phyloP scores from a whole-genome alignment of 768 basidiomycete genomes.

The Collybia sordida region DNA sequence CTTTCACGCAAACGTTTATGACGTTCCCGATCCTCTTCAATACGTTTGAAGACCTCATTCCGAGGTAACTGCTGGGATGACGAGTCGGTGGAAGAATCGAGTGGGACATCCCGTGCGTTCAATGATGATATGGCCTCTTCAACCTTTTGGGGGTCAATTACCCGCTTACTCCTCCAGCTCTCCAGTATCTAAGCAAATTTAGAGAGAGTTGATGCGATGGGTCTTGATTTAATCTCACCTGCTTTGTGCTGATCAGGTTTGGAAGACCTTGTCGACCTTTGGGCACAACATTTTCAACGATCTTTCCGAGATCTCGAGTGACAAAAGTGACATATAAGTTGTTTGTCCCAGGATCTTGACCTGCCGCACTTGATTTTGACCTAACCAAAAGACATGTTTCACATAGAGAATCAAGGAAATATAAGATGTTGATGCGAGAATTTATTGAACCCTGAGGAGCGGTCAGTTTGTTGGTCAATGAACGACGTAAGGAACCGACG shows the following conservation, averaged over 20 bases:
- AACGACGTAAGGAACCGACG: conserved; percentile 4
- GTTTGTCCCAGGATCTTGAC: conserved; percentile 30
- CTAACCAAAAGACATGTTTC: conserved; percentile 73
- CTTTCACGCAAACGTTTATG: conserved; percentile 90
- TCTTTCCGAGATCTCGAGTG: conserved; percentile 70
- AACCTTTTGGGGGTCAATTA: conserved; percentile 76
- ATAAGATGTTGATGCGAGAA: conserved; percentile 89
- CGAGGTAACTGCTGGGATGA: conserved; percentile 44
- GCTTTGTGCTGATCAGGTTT: conserved; percentile 84
- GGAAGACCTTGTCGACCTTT: conserved; percentile 84
- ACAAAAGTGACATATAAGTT: conserved; percentile 79
- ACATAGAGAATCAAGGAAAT: conserved; percentile 87
- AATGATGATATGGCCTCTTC: conserved; percentile 67
- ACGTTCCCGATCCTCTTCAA: conserved; percentile 90
- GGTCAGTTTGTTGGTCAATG: background rate
- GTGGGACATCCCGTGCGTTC: conserved; percentile 36
- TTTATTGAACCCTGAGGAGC: conserved; percentile 74
- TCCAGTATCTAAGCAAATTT: conserved; percentile 70
- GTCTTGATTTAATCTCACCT: conserved; percentile 45
- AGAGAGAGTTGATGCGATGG: background rate
- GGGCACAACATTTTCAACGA: conserved; percentile 86
- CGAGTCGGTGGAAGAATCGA: conserved; percentile 21
- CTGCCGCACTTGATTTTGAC: conserved; percentile 46
- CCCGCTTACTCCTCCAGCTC: conserved; percentile 83
- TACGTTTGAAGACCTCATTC: conserved; percentile 77